Evolutionary conservation across 2,329 filamentous ascomycete species (phyloP), one percentile per base, ranked within the genome.

Genomic region (Paraphaeosphaeria sporulosa): DNA sequence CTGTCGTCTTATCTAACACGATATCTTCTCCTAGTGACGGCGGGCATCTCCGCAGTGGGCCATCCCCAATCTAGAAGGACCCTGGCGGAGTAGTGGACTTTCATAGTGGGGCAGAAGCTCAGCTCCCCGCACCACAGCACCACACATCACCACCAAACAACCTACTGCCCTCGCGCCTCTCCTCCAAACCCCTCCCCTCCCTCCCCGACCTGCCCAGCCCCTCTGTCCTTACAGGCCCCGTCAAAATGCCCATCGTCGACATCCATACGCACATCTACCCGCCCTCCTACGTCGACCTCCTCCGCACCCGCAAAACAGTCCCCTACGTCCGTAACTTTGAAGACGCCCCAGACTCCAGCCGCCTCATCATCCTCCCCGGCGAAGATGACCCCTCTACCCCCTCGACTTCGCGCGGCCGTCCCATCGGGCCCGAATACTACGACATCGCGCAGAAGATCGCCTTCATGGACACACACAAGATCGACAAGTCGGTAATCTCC

Each of bases 381-480:
- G 81, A 86, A 66, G 84, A 88, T 73, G 78, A 84, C 25, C 76
- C 83, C 2, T 80, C 82, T 21, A 86, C 84, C 47, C 77, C 78
- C 1, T 78, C 76, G 13, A 79, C 77, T 10, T 85, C 87, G 9
- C 89, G 91, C 2, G 94, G 93, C 40, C 88, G 94, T 3, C 93
- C 94, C 3, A 87, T 97, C 46, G 94, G 93, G 23, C 83, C 87
- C 0, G 91, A 94, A 70, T 97, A 94, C 82, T 92, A 89, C 63
- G 91, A 92, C 47, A 89, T 96, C 59, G 80, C 83, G 17, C 85
- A 92, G 68, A 97, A 97, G 73, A 84, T 97, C 15, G 84, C 87
- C 51, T 97, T 97, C 80, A 97, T 97, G 94, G 85, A 93, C 75
- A 86, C 84, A 17, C 94, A 97, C 79, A 82, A 82, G 55, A 97